Conservation (phyloP, 106 monocot species). For the Chionographis japonica region DNA sequence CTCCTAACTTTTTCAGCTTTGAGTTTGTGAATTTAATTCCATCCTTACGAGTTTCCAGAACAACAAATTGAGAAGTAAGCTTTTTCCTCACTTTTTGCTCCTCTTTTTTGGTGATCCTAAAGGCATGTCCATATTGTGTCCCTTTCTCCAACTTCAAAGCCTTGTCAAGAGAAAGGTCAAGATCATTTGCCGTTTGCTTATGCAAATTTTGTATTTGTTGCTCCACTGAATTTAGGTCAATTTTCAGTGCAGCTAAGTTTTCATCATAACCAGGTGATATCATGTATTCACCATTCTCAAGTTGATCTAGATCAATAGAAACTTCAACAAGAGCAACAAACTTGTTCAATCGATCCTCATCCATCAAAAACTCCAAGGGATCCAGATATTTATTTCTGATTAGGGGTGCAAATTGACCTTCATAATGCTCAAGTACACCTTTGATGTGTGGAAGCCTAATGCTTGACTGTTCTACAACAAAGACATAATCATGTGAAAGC, state of each 20-base stretch:
- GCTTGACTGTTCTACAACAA: slow-evolving; percentile 51
- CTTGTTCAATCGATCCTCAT: slow-evolving; percentile 50
- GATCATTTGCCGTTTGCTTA: slow-evolving; percentile 71
- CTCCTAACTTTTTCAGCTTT: slow-evolving; percentile 83
- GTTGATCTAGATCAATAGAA: slow-evolving; percentile 73
- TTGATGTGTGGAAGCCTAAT: slow-evolving; percentile 73
- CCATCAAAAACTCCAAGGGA: slow-evolving; percentile 43
- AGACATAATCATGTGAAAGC: background rate
- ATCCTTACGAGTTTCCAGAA: slow-evolving; percentile 97
- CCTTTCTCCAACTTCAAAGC: slow-evolving; percentile 85
- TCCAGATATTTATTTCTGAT: slow-evolving; percentile 58
- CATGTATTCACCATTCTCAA: slow-evolving; percentile 92
- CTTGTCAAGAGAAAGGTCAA: slow-evolving; percentile 83
- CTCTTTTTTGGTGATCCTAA: slow-evolving; percentile 97
- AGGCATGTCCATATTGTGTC: slow-evolving; percentile 88
- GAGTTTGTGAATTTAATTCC: slow-evolving; percentile 92
- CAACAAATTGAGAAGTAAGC: slow-evolving; percentile 55
- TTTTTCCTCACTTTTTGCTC: slow-evolving; percentile 97
- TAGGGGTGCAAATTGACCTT: slow-evolving; percentile 65
- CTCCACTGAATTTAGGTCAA: slow-evolving; percentile 59
- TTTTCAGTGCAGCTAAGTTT: slow-evolving; percentile 59
- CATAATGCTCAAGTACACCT: slow-evolving; percentile 58
- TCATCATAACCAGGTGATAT: slow-evolving; percentile 81
- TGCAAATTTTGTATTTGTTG: slow-evolving; percentile 68
- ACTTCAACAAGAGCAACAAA: slow-evolving; percentile 75